Evolutionary conservation across 768 basidiomycete genomes (phyloP), one percentile per base, ranked within the genome.

Genomic region (Coprinellus aureogranulatus): DNA sequence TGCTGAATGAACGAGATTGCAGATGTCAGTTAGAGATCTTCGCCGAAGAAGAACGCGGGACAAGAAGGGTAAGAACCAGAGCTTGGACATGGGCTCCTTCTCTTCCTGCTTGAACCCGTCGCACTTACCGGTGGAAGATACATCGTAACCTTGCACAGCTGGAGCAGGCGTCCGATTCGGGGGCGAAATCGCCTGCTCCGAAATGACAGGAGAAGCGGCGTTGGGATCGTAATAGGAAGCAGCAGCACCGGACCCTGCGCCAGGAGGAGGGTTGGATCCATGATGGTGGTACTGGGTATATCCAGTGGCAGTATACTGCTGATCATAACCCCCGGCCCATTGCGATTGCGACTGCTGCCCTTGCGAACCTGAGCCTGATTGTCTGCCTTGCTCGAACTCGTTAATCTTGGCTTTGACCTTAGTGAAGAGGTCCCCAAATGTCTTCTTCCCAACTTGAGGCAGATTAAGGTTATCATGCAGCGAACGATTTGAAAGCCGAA

Each of bases 341-440:
- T 57, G 48, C 31, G 54, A n/a, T n/a, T n/a, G n/a, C n/a, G n/a
- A n/a, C n/a, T n/a, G 47, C 34, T 39, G 55, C 23, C 27, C 16
- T 25, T 30, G 31, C 23, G 45, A 34, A 14, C 20, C 23, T 26
- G 61, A 53, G 23, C 53, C 57, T 18, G 59, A 53, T 23, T 34
- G 34, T 14, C 70, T 70, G 16, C 75, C 74, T 64, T 85, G 83
- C 39, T 92, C 90, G 59, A 84, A 85, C 64, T 92, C 92, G 64
- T 89, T 87, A 58, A 92, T 84, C 80, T 92, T 93, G 4, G 89
- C 85, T 66, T 85, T 92, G 47, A 92, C 89, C 68, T 88, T 92
- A 31, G 83, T 84, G 40, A 92, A 77, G 26, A 93, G 68, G 9
- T 75, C 80, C 47, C 80, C 85, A 69, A 93, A 82, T 0, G 90